These are phyloP conservation scores for Pseudotsuga menziesii DNA, from an alignment of 75 land plant species.

Conservation along the genomic window DNA sequence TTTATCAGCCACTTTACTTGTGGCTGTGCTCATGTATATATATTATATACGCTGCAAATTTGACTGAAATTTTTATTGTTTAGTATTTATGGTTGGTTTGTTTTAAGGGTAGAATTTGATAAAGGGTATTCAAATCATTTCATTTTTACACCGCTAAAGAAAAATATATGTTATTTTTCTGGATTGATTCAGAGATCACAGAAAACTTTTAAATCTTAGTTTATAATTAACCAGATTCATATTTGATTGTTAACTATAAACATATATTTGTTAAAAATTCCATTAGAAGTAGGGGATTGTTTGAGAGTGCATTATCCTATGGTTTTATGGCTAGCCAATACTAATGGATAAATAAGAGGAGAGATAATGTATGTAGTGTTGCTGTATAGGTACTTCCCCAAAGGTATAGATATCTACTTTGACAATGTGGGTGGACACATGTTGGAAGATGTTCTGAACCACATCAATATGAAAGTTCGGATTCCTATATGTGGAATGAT, in stretches of 20 bases:
- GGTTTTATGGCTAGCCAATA: too few species aligned
- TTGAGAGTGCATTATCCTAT: background rate
- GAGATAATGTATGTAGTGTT: too few species aligned
- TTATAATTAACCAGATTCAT: too few species aligned
- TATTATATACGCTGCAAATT: background rate
- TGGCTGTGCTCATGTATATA: too few species aligned
- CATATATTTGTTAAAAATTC: too few species aligned
- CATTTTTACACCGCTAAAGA: too few species aligned
- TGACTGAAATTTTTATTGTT: background rate
- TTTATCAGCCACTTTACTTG: too few species aligned
- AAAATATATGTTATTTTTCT: background rate
- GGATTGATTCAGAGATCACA: too few species aligned
- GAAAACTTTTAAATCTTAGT: too few species aligned
- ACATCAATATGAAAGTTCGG: background rate
- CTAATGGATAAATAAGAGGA: background rate
- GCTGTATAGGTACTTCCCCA: background rate
- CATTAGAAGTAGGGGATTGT: background rate
- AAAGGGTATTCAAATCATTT: too few species aligned
- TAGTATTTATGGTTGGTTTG: background rate
- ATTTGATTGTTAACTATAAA: too few species aligned
- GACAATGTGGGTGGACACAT: constrained; percentile 45
- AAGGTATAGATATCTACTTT: constrained; percentile 33
- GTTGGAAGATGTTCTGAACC: constrained; percentile 32
- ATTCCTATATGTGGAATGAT: constrained; percentile 3
- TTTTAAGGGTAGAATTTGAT: too few species aligned